Conservation (phyloP, 148 eudicot genomes). For the Agrostemma githago region DNA sequence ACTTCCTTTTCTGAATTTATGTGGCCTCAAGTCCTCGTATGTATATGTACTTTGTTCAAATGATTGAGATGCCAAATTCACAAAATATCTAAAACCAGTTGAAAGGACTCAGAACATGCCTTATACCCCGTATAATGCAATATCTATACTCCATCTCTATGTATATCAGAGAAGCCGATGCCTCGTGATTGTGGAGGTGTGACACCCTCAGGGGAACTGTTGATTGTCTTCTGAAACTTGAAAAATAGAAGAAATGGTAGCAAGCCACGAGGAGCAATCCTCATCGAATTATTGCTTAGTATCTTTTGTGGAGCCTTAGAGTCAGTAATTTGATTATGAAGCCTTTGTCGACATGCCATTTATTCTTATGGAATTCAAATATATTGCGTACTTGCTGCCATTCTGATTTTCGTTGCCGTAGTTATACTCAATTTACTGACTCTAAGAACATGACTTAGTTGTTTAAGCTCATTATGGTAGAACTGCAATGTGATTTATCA, state of each 20-base stretch:
- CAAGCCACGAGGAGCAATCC: not conserved
- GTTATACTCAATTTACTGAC: not conserved
- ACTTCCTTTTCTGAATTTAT: not conserved
- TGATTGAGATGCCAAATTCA: not conserved
- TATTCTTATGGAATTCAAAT: not conserved
- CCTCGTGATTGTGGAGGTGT: conserved; percentile 1
- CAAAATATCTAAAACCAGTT: not conserved
- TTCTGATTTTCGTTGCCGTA: not conserved
- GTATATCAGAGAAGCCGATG: not conserved
- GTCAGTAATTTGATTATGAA: conserved; percentile 8
- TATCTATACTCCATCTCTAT: not conserved
- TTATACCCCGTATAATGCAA: not conserved
- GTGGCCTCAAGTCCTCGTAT: not conserved
- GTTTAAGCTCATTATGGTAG: not conserved
- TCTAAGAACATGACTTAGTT: not conserved
- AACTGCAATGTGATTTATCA: conserved; percentile 7
- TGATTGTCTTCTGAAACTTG: not conserved
- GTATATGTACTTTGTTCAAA: not conserved
- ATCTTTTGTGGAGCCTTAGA: not conserved
- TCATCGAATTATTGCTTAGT: not conserved
- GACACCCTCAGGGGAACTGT: not conserved
- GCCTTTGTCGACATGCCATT: not conserved
- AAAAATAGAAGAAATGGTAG: not conserved
- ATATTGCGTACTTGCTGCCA: not conserved
- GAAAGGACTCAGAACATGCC: conserved; percentile 2